Conservation (phyloP, 1,139 yeast species). For the Spathaspora sp. region DNA sequence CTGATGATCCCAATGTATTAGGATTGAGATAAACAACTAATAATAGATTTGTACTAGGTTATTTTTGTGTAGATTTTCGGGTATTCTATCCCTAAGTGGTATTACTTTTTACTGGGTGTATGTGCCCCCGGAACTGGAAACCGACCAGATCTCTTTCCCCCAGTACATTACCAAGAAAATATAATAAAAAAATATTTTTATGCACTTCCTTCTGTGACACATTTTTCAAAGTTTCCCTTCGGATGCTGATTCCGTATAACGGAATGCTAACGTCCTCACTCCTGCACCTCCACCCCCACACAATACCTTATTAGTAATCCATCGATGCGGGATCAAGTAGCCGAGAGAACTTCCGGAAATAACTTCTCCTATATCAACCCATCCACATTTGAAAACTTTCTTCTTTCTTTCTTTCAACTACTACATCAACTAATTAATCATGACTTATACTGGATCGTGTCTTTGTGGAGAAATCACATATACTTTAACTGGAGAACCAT, state of each 20-base stretch:
- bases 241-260: neutral
- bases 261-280: neutral
- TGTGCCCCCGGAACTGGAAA: neutral
- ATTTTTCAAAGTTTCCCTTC: neutral
- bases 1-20: slow-evolving; percentile 9
- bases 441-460: slow-evolving; percentile 17
- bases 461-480: slow-evolving; percentile 19
- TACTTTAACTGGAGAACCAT: slow-evolving; percentile 15
- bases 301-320: neutral
- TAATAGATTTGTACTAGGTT: too few relatives aligned
- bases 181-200: neutral
- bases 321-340: neutral
- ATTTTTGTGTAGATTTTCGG: neutral
- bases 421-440: neutral
- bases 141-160: neutral
- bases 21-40: slow-evolving; percentile 1
- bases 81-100: neutral
- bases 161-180: neutral
- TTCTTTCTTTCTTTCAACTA: neutral
- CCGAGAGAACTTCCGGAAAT: neutral
- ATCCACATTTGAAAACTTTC: neutral
- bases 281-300: neutral
- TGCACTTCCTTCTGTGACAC: neutral
- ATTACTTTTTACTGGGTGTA: too few relatives aligned
- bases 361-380: neutral